These are phyloP conservation scores for Centrapalus pauciflorus DNA, from an alignment of 129 eudicot species.

Conservation along the genomic window DNA sequence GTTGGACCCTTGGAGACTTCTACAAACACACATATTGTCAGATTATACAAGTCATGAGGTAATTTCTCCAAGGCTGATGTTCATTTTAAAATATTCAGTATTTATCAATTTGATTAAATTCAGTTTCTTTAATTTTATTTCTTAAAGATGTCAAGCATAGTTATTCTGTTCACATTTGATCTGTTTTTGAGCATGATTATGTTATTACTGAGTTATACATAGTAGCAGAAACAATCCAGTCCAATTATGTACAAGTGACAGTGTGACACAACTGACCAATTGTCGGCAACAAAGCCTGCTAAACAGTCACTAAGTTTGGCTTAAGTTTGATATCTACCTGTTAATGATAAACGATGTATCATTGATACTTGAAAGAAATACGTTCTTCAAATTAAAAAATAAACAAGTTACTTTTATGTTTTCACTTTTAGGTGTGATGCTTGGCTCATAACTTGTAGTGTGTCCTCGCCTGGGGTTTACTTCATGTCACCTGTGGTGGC, in stretches of 20 bases:
- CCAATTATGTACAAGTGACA: neutral
- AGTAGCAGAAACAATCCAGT: neutral
- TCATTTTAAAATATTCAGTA: neutral
- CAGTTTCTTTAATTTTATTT: neutral
- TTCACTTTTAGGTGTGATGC: neutral
- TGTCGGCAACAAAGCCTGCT: neutral
- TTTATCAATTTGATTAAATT: neutral
- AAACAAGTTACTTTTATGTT: neutral
- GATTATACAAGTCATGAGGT: conserved; percentile 88
- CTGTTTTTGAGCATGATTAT: neutral
- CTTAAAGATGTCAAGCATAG: neutral
- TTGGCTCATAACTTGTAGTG: no score
- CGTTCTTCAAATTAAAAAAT: neutral
- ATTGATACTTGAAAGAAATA: neutral
- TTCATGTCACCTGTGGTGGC: no score
- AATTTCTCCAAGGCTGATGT: conserved; percentile 3
- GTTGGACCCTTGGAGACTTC: conserved; percentile 78
- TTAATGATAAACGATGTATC: neutral
- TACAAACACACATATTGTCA: conserved; percentile 70
- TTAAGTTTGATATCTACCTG: no score
- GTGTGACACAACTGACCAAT: no score
- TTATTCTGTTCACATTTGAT: neutral
- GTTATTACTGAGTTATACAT: neutral
- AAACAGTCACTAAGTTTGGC: neutral
- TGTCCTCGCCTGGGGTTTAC: no score